These are phyloP conservation scores for Neurospora crassa DNA, from an alignment of 2,329 filamentous ascomycete species.

Conservation along the genomic window DNA sequence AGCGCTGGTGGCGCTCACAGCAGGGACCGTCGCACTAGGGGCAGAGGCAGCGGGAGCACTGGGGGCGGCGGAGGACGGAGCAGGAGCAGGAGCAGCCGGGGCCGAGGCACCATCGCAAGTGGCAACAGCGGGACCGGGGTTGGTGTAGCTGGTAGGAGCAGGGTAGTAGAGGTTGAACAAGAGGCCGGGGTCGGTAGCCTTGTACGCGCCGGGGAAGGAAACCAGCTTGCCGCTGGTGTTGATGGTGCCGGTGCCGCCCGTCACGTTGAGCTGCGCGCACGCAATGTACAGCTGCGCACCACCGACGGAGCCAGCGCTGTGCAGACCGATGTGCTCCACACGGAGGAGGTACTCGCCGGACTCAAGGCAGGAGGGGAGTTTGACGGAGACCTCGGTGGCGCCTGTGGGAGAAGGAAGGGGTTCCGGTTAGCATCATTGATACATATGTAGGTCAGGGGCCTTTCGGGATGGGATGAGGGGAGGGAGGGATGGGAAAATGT, in stretches of 20 bases:
- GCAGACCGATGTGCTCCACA: constrained; percentile 27
- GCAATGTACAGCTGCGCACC: constrained; percentile 27
- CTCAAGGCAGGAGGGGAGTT: constrained; percentile 24
- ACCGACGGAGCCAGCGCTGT: constrained; percentile 20
- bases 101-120: constrained; percentile 8
- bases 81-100: no score
- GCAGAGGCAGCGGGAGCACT: no score
- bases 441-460: not conserved
- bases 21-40: no score
- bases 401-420: constrained; percentile 4
- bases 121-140: constrained; percentile 16
- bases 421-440: not conserved
- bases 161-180: constrained; percentile 19
- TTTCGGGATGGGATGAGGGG: not conserved
- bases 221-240: constrained; percentile 15
- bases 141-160: constrained; percentile 15
- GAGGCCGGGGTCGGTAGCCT: constrained; percentile 20
- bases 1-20: no score
- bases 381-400: constrained; percentile 18
- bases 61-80: no score
- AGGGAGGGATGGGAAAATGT: not conserved
- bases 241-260: constrained; percentile 18
- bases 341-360: constrained; percentile 28
- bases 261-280: constrained; percentile 22
- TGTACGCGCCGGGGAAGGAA: constrained; percentile 23